Percentiles rank a stretch among this genome's conserved stretches.
Conservation (phyloP, 306 rosid species). For the Prunus mongolica region DNA sequence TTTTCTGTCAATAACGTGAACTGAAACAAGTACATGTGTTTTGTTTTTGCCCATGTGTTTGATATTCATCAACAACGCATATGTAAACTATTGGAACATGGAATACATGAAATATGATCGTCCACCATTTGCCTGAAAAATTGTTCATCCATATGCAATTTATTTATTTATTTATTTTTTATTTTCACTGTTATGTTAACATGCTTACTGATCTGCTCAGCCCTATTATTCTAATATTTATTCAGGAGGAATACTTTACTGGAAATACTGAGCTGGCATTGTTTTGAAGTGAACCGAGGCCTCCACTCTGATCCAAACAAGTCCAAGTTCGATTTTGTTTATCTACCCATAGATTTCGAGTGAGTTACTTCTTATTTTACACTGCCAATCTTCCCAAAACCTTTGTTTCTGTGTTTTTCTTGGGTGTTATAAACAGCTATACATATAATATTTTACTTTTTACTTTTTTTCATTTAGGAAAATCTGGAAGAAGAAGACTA, state of each 20-base stretch:
- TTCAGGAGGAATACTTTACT: conserved; percentile 19
- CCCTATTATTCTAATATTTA: background rate
- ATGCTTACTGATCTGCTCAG: no score
- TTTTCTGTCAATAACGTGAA: background rate
- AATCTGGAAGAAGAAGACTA: conserved; percentile 13
- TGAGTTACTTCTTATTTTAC: background rate
- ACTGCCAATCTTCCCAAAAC: background rate
- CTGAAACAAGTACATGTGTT: background rate
- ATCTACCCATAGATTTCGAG: conserved; percentile 57
- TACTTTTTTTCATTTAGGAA: conserved; percentile 12
- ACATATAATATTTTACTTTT: background rate
- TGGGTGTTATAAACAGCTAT: no score
- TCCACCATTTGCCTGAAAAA: no score
- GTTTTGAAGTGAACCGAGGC: conserved; percentile 14
- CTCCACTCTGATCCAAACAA: background rate
- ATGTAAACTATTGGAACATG: no score
- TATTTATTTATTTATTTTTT: no score
- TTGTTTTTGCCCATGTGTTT: background rate
- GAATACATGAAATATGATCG: no score
- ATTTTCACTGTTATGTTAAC: no score
- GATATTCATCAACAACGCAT: no score
- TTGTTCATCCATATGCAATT: no score
- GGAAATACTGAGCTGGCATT: conserved; percentile 23
- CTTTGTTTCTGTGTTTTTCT: background rate
- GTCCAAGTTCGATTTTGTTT: conserved; percentile 43